Evolutionary conservation across 257 asterid species (phyloP).

Genomic region (Voacanga thouarsii): DNA sequence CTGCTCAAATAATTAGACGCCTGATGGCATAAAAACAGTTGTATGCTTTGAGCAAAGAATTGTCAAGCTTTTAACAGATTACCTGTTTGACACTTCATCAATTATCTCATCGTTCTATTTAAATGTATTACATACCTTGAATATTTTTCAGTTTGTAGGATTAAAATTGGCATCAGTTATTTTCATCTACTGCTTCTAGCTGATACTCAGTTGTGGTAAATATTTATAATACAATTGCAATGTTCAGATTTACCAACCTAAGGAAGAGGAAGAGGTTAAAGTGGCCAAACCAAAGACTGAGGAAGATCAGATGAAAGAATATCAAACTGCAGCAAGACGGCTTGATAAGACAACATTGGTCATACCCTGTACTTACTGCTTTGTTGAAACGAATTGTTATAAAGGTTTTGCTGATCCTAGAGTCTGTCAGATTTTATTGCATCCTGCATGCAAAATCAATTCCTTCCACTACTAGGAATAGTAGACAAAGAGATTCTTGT

Average conservation of each 20-base stretch:
- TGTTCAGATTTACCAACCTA: constrained; percentile 72
- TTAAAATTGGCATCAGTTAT: neutral
- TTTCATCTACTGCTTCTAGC: constrained; percentile 9
- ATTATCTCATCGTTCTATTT: neutral
- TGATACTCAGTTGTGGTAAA: neutral
- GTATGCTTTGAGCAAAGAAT: neutral
- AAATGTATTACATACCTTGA: neutral
- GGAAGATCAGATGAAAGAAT: constrained; percentile 65
- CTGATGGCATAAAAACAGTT: neutral
- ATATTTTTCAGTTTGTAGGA: neutral
- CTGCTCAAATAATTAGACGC: neutral
- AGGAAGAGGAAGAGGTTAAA: constrained; percentile 76
- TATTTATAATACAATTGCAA: neutral
- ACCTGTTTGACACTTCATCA: no score
- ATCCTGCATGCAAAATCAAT: neutral
- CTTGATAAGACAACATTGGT: constrained; percentile 72
- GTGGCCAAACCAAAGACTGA: constrained; percentile 51
- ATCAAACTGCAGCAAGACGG: constrained; percentile 75
- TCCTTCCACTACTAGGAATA: neutral
- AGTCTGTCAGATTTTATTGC: neutral
- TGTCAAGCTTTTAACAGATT: neutral
- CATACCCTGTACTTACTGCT: constrained; percentile 22
- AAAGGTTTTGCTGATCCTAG: constrained; percentile 7
- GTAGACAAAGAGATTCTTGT: neutral
- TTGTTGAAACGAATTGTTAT: constrained; percentile 12